These are phyloP conservation scores for Lanmaoa pseudosensibilis DNA, from an alignment of 768 basidiomycete species.

Conservation along the genomic window DNA sequence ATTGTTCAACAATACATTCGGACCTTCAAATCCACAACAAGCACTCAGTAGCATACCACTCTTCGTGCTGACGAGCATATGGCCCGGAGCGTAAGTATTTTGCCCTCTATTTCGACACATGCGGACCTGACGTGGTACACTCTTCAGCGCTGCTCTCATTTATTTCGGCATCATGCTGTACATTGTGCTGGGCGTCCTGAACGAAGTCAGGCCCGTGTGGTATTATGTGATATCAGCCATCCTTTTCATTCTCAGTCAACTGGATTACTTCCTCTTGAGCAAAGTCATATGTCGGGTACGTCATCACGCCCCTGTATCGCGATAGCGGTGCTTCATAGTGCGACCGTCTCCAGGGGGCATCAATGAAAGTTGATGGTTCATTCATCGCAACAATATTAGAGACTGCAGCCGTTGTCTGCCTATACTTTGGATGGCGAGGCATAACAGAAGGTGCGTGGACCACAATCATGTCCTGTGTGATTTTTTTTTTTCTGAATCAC, in stretches of 20 bases:
- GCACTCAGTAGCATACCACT: conserved; percentile 67
- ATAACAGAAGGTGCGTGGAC: conserved; percentile 77
- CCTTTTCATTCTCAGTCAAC: conserved; percentile 77
- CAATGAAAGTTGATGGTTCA: conserved; percentile 75
- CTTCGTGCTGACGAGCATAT: conserved; percentile 78
- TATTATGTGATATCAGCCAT: conserved; percentile 74
- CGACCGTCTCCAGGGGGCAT: conserved; percentile 49
- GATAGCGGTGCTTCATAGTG: conserved; percentile 9
- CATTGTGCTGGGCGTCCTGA: conserved; percentile 73
- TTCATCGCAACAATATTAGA: conserved; percentile 87
- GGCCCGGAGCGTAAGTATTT: conserved; percentile 69
- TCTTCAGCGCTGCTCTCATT: conserved; percentile 55
- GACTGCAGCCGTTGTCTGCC: conserved; percentile 62
- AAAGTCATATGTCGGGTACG: conserved; percentile 71
- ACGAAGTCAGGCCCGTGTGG: conserved; percentile 77
- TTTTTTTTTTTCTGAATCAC: background rate
- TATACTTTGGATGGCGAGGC: conserved; percentile 83
- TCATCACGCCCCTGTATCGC: conserved; percentile 12
- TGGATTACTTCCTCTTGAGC: conserved; percentile 79
- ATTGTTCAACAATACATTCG: conserved; percentile 59
- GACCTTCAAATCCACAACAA: conserved; percentile 55
- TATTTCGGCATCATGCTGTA: conserved; percentile 79
- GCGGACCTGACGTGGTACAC: conserved; percentile 1
- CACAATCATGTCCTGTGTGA: background rate
- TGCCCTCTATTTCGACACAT: background rate